Evolutionary conservation across 1,284 basidiomycete species (phyloP).

Genomic region (Phaffia rhodozyma): DNA sequence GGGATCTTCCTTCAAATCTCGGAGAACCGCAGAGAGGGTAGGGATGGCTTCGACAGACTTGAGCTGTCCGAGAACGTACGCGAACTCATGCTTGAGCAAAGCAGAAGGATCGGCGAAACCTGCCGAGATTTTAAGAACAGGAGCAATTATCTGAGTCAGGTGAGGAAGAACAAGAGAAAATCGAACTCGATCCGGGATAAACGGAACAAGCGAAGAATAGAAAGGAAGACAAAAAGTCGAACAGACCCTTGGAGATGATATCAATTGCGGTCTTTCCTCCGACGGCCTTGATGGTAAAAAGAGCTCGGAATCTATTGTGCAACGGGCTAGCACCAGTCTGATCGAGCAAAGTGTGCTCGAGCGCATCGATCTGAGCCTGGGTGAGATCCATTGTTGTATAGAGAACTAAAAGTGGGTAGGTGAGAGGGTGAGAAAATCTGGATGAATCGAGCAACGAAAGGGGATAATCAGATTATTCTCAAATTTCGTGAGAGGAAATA

Average conservation of each 20-base stretch:
- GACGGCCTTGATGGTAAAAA: conserved; percentile 87
- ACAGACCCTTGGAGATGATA: conserved; percentile 71
- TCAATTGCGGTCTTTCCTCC: conserved; percentile 58
- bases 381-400: conserved; percentile 8
- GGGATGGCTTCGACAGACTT: conserved; percentile 62
- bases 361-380: conserved; percentile 7
- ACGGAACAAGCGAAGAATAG: neutral
- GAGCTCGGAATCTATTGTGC: conserved; percentile 78
- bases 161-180: neutral
- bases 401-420: neutral
- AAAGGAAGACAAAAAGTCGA: neutral
- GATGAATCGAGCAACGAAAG: neutral
- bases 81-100: conserved; percentile 90
- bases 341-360: conserved; percentile 53
- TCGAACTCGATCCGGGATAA: neutral
- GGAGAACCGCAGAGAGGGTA: conserved; percentile 62
- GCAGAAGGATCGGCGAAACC: conserved; percentile 80
- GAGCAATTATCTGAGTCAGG: neutral
- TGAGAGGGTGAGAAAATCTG: neutral
- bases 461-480: neutral
- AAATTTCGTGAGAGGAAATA: neutral
- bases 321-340: conserved; percentile 58
- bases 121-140: conserved; percentile 29
- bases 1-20: conserved; percentile 61
- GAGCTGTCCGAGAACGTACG: conserved; percentile 94